phyloP scores from a whole-genome alignment of 2,329 filamentous ascomycete genomes.

The Thelonectria blattea region DNA sequence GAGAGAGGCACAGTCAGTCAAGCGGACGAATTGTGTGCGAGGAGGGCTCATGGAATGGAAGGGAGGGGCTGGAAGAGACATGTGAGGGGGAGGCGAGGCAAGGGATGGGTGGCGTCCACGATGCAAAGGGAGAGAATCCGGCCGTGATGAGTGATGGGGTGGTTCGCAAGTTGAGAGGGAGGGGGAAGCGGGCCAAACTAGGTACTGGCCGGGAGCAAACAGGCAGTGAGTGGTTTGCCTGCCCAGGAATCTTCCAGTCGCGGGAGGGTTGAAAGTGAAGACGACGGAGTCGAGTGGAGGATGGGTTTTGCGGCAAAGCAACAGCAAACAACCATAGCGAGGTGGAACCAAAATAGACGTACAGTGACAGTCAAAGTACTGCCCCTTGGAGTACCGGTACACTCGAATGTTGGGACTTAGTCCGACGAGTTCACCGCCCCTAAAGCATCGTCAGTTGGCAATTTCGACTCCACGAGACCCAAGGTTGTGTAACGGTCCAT shows the following conservation, averaged over 20 bases:
- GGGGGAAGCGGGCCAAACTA: not conserved
- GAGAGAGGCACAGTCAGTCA: not conserved
- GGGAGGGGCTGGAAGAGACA: not conserved
- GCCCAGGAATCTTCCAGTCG: not conserved
- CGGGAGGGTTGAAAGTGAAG: not conserved
- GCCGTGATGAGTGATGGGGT: not conserved
- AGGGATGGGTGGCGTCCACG: not conserved
- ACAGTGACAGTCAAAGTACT: constrained; percentile 96
- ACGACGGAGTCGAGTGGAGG: not conserved
- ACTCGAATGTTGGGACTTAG: constrained; percentile 88
- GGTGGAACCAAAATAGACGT: constrained; percentile 56
- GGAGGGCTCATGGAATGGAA: not conserved
- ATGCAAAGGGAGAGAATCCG: not conserved
- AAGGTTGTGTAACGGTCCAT: constrained; percentile 12
- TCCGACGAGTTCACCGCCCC: constrained; percentile 84
- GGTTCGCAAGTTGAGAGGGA: not conserved
- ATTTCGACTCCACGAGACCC: constrained; percentile 6
- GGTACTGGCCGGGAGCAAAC: not conserved
- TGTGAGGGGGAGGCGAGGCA: not conserved
- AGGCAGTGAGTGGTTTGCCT: not conserved
- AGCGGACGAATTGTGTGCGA: too few species aligned
- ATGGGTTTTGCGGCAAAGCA: not conserved
- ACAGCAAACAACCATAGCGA: not conserved
- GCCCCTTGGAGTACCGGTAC: constrained; percentile 83
- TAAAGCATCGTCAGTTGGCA: constrained; percentile 45